These are phyloP conservation scores for Gracilaria gracilis DNA, from an alignment of 23 red algal species.

Conservation along the genomic window DNA sequence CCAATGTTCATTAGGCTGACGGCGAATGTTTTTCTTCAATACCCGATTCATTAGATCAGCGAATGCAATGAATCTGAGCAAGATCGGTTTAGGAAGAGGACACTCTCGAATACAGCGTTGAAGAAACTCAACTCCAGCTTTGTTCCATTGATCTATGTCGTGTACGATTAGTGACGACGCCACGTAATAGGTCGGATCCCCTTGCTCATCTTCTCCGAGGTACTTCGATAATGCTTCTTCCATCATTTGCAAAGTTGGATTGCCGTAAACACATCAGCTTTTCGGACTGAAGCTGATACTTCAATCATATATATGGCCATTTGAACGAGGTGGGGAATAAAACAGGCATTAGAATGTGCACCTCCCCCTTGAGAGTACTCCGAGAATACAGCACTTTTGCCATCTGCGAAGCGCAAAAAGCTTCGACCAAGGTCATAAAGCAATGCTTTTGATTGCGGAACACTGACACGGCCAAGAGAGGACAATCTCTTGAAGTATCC, in stretches of 20 bases:
- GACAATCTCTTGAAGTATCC: slow-evolving; percentile 62
- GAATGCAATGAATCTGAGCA: slow-evolving; percentile 57
- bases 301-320: slow-evolving; percentile 66
- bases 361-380: slow-evolving; percentile 63
- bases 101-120: slow-evolving; percentile 40
- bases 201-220: slow-evolving; percentile 60
- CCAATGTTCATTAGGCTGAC: slow-evolving; percentile 12
- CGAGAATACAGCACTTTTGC: slow-evolving; percentile 51
- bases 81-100: slow-evolving; percentile 2
- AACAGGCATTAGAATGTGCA: slow-evolving; percentile 60
- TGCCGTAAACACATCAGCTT: slow-evolving; percentile 4
- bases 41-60: slow-evolving; percentile 60
- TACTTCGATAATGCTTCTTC: slow-evolving; percentile 23
- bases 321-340: slow-evolving; percentile 63
- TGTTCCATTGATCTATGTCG: slow-evolving; percentile 36
- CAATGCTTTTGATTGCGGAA: slow-evolving; percentile 64
- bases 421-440: slow-evolving; percentile 55
- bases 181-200: slow-evolving; percentile 60
- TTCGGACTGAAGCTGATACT: background rate
- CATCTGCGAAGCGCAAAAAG: slow-evolving; percentile 67
- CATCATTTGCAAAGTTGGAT: slow-evolving; percentile 26
- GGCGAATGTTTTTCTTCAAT: slow-evolving; percentile 30
- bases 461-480: slow-evolving; percentile 51
- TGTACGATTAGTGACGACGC: slow-evolving; percentile 56
- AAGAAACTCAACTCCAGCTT: slow-evolving; percentile 29